phyloP scores from a whole-genome alignment of 208 protist species.

The Ichthyophonus hoferi region DNA sequence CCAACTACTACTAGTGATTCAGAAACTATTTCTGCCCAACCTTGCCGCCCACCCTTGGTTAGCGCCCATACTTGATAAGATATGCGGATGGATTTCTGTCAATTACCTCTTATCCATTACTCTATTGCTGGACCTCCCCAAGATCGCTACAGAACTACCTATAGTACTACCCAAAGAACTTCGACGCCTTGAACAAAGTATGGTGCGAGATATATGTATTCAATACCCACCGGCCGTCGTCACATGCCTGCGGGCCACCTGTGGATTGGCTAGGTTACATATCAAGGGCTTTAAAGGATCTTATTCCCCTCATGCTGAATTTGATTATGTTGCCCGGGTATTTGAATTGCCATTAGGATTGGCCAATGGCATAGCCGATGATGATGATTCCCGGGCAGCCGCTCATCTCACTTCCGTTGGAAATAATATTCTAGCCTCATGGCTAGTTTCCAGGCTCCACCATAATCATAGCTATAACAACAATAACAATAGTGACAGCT shows the following conservation, averaged over 20 bases:
- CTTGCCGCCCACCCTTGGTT: not conserved
- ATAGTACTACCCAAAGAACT: not conserved
- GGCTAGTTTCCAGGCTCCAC: not conserved
- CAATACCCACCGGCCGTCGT: not conserved
- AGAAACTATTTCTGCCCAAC: not conserved
- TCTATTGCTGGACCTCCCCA: not conserved
- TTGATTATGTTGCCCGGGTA: not conserved
- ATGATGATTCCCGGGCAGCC: not conserved
- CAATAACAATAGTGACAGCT: not conserved
- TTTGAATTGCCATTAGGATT: not conserved
- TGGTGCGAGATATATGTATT: not conserved
- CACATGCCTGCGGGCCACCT: not conserved
- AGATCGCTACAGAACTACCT: not conserved
- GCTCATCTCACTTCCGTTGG: not conserved
- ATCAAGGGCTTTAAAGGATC: not conserved
- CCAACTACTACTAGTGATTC: not conserved
- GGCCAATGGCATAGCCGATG: not conserved
- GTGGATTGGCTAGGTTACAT: not conserved
- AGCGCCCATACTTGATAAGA: not conserved
- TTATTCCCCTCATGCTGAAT: not conserved
- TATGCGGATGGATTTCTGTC: not conserved
- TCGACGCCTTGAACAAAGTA: not conserved
- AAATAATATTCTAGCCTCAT: not conserved
- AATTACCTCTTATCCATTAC: not conserved
- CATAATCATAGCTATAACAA: not conserved